Conservation (phyloP, 2,329 filamentous ascomycete genomes). For the Diplodia scrobiculata region DNA sequence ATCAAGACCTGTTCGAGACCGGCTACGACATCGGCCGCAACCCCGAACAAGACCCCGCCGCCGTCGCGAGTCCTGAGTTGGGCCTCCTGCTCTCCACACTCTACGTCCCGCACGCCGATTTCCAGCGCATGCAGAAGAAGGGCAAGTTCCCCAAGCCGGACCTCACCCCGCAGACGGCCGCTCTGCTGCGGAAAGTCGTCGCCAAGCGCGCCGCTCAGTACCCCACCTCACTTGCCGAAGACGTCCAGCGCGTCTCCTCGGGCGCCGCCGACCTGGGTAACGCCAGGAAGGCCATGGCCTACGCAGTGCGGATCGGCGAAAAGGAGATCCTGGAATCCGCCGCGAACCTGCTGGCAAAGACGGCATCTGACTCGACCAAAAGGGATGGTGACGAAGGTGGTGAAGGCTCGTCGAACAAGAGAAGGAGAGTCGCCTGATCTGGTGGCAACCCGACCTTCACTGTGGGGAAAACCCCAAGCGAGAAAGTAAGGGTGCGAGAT, state of each 20-base stretch:
- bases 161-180: constrained; percentile 45
- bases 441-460: not conserved
- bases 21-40: constrained; percentile 61
- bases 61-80: constrained; percentile 48
- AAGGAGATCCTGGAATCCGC: constrained; percentile 66
- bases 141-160: constrained; percentile 50
- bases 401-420: constrained; percentile 27
- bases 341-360: constrained; percentile 44
- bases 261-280: not conserved
- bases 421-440: constrained; percentile 25
- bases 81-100: constrained; percentile 51
- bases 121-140: constrained; percentile 46
- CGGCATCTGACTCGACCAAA: constrained; percentile 22
- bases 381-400: constrained; percentile 7
- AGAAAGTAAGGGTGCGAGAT: not conserved
- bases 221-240: constrained; percentile 56
- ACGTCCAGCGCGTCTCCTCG: constrained; percentile 37
- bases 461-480: not conserved
- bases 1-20: constrained; percentile 68
- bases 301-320: constrained; percentile 70
- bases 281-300: constrained; percentile 58
- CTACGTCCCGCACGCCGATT: constrained; percentile 47
- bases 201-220: constrained; percentile 53
- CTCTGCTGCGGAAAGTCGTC: constrained; percentile 47
- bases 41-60: constrained; percentile 35